Percentiles rank a stretch among this genome's conserved stretches.
These are phyloP conservation scores for Xylaria sp. DNA, from an alignment of 2,329 filamentous ascomycete species.

Conservation along the genomic window DNA sequence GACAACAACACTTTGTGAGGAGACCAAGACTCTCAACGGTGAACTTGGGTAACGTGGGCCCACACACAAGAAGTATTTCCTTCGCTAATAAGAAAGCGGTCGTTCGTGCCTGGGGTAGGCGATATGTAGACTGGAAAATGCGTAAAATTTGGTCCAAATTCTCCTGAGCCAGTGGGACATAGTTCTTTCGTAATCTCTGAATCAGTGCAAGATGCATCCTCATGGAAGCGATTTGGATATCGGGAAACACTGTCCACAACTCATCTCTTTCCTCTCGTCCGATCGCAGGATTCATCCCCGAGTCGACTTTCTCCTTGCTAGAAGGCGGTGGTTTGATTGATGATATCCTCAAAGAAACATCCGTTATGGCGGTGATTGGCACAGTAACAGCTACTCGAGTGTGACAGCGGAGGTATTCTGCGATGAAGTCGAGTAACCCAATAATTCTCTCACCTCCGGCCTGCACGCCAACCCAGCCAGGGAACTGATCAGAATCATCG, in stretches of 20 bases:
- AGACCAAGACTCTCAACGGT: conserved; percentile 71
- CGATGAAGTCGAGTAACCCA: conserved; percentile 73
- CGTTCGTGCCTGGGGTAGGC: conserved; percentile 65
- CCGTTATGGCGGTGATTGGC: conserved; percentile 74
- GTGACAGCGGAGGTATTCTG: conserved; percentile 69
- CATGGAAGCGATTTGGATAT: conserved; percentile 78
- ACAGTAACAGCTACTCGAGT: conserved; percentile 75
- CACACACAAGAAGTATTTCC: conserved; percentile 69
- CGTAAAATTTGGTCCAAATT: conserved; percentile 78
- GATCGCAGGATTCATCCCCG: conserved; percentile 75
- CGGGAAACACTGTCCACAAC: conserved; percentile 77
- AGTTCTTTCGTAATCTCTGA: conserved; percentile 66
- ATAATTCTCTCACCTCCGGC: conserved; percentile 77
- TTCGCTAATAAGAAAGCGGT: conserved; percentile 69
- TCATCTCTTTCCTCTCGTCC: conserved; percentile 84
- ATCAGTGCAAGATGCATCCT: conserved; percentile 68
- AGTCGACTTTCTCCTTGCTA: conserved; percentile 58
- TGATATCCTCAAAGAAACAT: conserved; percentile 76
- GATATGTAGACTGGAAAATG: conserved; percentile 71
- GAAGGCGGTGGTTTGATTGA: conserved; percentile 68
- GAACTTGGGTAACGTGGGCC: conserved; percentile 73
- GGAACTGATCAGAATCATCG: conserved; percentile 63
- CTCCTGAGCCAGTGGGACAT: conserved; percentile 69
- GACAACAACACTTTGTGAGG: conserved; percentile 75
- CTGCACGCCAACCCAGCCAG: conserved; percentile 78